These are phyloP conservation scores for Mycena vulgaris DNA, from an alignment of 768 basidiomycete species.

Conservation along the genomic window DNA sequence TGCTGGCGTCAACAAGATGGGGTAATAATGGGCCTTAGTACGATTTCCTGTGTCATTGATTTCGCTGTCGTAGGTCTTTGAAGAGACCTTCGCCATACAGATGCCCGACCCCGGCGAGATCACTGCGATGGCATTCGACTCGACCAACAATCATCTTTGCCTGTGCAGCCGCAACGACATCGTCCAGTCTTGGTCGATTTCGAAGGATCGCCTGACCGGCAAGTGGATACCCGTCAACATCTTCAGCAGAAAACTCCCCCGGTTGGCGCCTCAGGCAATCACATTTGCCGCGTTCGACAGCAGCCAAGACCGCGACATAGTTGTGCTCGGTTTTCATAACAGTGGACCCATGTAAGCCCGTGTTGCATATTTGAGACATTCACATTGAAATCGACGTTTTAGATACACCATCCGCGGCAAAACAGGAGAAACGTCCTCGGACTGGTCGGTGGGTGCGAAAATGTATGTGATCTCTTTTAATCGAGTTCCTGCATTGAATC, in stretches of 20 bases:
- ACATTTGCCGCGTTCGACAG: conserved; percentile 12
- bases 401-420: conserved; percentile 11
- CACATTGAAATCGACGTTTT: background rate
- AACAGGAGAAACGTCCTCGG: background rate
- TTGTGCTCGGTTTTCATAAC: conserved; percentile 12
- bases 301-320: conserved; percentile 12
- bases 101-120: conserved; percentile 15
- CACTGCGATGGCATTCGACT: conserved; percentile 18
- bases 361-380: background rate
- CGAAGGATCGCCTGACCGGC: conserved; percentile 17
- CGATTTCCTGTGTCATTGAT: conserved; percentile 7
- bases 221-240: conserved; percentile 3
- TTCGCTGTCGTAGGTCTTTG: conserved; percentile 14
- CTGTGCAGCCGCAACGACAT: conserved; percentile 15
- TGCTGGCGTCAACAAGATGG: conserved; percentile 12
- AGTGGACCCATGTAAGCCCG: conserved; percentile 14
- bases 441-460: background rate
- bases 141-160: conserved; percentile 15
- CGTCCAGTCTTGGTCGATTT: conserved; percentile 18
- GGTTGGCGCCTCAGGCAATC: conserved; percentile 13
- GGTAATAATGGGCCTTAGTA: conserved; percentile 1
- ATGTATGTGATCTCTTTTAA: background rate
- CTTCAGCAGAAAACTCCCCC: conserved; percentile 12
- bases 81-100: conserved; percentile 19
- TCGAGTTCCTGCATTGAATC: background rate